Conservation (phyloP, 305 asterid species). For the Fraxinus sp. region DNA sequence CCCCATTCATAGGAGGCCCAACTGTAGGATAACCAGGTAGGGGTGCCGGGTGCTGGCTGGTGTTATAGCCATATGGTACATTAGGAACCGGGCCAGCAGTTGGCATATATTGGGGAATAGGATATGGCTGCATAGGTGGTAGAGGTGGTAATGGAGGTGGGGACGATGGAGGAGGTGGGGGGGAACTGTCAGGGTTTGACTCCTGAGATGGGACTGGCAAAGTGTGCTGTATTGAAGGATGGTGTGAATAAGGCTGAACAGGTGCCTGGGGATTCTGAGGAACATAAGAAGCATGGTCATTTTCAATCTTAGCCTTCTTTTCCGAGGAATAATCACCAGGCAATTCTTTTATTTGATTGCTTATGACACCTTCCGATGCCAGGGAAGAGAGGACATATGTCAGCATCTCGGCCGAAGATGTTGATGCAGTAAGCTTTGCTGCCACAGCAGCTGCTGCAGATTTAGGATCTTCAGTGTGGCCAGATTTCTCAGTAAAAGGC, state of each 20-base stretch:
- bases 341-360: slow-evolving; percentile 46
- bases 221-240: slow-evolving; percentile 33
- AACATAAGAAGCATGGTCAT: slow-evolving; percentile 38
- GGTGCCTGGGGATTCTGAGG: slow-evolving; percentile 37
- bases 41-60: slow-evolving; percentile 41
- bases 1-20: slow-evolving; percentile 41
- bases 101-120: slow-evolving; percentile 58
- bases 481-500: slow-evolving; percentile 42
- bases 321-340: slow-evolving; percentile 53
- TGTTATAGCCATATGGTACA: slow-evolving; percentile 49
- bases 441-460: slow-evolving; percentile 89
- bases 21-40: slow-evolving; percentile 39
- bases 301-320: slow-evolving; percentile 66
- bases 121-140: slow-evolving; percentile 72
- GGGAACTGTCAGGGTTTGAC: slow-evolving; percentile 41
- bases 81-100: slow-evolving; percentile 42
- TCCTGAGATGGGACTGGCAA: slow-evolving; percentile 38
- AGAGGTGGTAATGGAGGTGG: slow-evolving; percentile 60
- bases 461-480: slow-evolving; percentile 50
- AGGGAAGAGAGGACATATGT: slow-evolving; percentile 73
- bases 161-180: slow-evolving; percentile 76
- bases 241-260: slow-evolving; percentile 29
- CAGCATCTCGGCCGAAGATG: slow-evolving; percentile 90
- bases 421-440: slow-evolving; percentile 75
- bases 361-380: slow-evolving; percentile 80